Evolutionary conservation across 2,329 filamentous ascomycete species (phyloP).

Genomic region (Fusarium anguioides): DNA sequence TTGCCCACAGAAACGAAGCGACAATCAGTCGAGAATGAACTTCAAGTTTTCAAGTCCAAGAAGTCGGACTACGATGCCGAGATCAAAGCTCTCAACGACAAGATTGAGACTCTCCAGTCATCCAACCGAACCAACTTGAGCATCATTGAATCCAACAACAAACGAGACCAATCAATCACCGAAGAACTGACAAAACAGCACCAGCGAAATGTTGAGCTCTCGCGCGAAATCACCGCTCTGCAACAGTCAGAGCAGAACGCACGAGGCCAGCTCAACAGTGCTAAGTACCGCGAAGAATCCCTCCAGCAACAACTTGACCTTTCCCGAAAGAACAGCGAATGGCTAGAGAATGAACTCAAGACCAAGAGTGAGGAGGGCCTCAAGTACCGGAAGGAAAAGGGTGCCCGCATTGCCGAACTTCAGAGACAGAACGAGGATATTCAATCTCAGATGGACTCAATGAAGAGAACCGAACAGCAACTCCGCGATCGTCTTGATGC

Average conservation of each 20-base stretch:
- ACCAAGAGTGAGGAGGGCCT: conserved; percentile 87
- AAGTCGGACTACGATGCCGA: conserved; percentile 79
- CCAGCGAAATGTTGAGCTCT: conserved; percentile 84
- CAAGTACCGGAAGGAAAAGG: conserved; percentile 95
- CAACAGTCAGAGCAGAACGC: conserved; percentile 87
- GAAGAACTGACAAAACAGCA: conserved; percentile 90
- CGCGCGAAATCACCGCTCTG: conserved; percentile 81
- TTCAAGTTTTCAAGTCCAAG: conserved; percentile 80
- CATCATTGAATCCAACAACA: conserved; percentile 89
- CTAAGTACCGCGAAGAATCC: conserved; percentile 90
- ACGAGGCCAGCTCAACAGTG: conserved; percentile 80
- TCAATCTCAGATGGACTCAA: conserved; percentile 77
- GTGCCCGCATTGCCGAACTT: conserved; percentile 85
- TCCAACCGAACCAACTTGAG: conserved; percentile 92
- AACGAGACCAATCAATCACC: conserved; percentile 84
- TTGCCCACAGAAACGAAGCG: conserved; percentile 74
- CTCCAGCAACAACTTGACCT: conserved; percentile 91
- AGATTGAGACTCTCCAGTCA: conserved; percentile 86
- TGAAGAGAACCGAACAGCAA: conserved; percentile 82
- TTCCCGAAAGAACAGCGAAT: conserved; percentile 90
- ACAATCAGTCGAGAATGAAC: conserved; percentile 81
- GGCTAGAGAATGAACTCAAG: conserved; percentile 91
- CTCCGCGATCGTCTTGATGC: conserved; percentile 85
- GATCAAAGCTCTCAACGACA: conserved; percentile 79
- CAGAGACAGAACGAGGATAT: conserved; percentile 90